Conservation (phyloP, 164 flowering plant species). For the Chimonanthus salicifolius region DNA sequence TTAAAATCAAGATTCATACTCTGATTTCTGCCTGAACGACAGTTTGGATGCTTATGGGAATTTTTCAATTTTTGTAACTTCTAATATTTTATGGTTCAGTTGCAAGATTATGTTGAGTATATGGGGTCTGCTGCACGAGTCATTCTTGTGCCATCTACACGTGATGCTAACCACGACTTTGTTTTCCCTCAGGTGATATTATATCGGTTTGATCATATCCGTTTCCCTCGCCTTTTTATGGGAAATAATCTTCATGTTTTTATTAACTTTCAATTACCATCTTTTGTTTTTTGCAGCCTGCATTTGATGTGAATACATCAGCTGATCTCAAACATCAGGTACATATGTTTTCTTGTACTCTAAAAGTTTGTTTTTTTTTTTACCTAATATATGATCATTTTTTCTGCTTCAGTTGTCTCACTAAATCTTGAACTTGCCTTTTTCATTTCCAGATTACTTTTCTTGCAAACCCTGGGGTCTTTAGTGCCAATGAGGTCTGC, state of each 20-base stretch:
- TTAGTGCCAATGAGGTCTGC: slow-evolving; percentile 75
- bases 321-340: slow-evolving; percentile 66
- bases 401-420: no score
- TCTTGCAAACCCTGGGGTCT: slow-evolving; percentile 74
- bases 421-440: slow-evolving; percentile 4
- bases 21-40: not conserved
- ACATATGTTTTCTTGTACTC: slow-evolving; percentile 7
- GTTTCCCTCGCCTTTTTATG: not conserved
- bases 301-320: slow-evolving; percentile 45
- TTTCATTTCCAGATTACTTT: slow-evolving; percentile 50
- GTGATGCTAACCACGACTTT: slow-evolving; percentile 91
- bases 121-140: slow-evolving; percentile 80
- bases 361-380: slow-evolving; percentile 1
- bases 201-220: not conserved
- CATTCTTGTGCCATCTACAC: slow-evolving; percentile 76
- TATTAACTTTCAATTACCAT: slow-evolving; percentile 1
- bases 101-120: slow-evolving; percentile 77
- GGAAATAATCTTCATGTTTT: not conserved
- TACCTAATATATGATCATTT: not conserved
- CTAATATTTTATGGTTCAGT: slow-evolving; percentile 32
- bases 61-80: slow-evolving; percentile 4
- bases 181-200: slow-evolving; percentile 90
- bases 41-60: not conserved
- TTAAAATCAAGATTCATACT: not conserved
- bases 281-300: slow-evolving; percentile 55